phyloP scores from a whole-genome alignment of 2,329 filamentous ascomycete genomes.

The Byssothecium circinans region DNA sequence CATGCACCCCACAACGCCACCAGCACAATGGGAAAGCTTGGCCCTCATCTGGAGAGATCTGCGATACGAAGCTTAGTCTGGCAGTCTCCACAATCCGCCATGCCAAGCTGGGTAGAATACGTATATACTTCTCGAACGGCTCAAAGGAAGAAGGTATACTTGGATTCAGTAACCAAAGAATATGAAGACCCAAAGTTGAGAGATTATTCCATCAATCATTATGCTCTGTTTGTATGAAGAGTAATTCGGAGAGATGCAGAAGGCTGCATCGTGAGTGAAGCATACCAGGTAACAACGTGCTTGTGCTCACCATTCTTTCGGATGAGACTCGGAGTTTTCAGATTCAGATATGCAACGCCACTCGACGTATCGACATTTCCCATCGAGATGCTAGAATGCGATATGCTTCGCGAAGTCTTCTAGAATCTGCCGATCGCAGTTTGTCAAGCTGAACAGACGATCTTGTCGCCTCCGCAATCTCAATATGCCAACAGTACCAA shows the following conservation, averaged over 20 bases:
- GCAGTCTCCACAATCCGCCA: conserved; percentile 1
- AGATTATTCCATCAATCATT: conserved; percentile 25
- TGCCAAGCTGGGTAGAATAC: conserved; percentile 26
- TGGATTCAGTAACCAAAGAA: conserved; percentile 10
- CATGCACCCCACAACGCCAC: conserved; percentile 16
- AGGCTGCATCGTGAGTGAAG: conserved; percentile 2
- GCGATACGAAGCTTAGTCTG: conserved; percentile 12
- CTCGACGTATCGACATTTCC: no score
- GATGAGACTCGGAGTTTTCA: not conserved
- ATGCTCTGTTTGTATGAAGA: not conserved
- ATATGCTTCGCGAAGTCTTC: not conserved
- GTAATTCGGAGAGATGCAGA: conserved; percentile 3
- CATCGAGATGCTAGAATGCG: no score
- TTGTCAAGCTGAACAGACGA: not conserved
- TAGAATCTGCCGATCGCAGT: not conserved
- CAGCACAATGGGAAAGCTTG: conserved; percentile 6
- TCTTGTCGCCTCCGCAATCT: not conserved
- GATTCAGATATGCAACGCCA: no score
- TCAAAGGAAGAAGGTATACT: conserved; percentile 24
- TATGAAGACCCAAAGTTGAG: conserved; percentile 1
- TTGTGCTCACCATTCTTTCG: not conserved
- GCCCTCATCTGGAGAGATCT: conserved; percentile 9
- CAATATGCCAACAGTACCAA: not conserved
- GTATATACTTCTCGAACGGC: conserved; percentile 18
- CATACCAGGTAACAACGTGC: conserved; percentile 1